Evolutionary conservation across 805 yeast species (phyloP).

Genomic region (Kodamaea leandrae): DNA sequence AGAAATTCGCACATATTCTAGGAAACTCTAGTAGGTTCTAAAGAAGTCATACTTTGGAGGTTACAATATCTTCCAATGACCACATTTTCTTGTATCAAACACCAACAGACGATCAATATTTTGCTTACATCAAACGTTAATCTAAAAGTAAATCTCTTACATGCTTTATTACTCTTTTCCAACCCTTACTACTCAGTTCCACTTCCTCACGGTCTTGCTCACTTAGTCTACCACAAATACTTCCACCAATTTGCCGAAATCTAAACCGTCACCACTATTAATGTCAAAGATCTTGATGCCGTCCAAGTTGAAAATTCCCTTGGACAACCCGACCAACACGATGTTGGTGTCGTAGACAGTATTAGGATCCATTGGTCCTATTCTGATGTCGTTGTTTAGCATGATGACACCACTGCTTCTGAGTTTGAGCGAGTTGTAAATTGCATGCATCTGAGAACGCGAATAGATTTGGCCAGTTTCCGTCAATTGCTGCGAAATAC

Average conservation of each 20-base stretch:
- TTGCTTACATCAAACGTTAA: too few species aligned
- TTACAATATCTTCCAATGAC: too few species aligned
- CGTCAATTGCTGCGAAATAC: not conserved
- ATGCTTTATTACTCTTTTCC: conserved; percentile 5
- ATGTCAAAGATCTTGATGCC: conserved; percentile 68
- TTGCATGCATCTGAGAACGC: conserved; percentile 23
- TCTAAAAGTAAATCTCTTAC: too few species aligned
- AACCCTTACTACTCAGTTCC: not conserved
- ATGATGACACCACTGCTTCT: conserved; percentile 58
- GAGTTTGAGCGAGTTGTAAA: conserved; percentile 38
- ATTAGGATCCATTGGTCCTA: conserved; percentile 61
- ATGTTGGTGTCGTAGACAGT: conserved; percentile 64
- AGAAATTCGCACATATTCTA: too few species aligned
- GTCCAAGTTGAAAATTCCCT: conserved; percentile 62
- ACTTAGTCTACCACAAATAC: conserved; percentile 48
- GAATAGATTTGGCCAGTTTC: conserved; percentile 14
- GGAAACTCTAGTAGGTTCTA: too few species aligned
- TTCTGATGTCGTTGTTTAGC: conserved; percentile 60
- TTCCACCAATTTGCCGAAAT: conserved; percentile 67
- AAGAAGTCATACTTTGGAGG: too few species aligned
- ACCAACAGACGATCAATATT: too few species aligned
- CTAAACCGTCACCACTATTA: conserved; percentile 62
- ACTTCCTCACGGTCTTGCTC: not conserved
- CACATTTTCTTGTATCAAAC: too few species aligned
- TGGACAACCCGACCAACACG: conserved; percentile 56